These are phyloP conservation scores for Candida rishiriensis DNA, from an alignment of 805 yeast species.

Conservation along the genomic window DNA sequence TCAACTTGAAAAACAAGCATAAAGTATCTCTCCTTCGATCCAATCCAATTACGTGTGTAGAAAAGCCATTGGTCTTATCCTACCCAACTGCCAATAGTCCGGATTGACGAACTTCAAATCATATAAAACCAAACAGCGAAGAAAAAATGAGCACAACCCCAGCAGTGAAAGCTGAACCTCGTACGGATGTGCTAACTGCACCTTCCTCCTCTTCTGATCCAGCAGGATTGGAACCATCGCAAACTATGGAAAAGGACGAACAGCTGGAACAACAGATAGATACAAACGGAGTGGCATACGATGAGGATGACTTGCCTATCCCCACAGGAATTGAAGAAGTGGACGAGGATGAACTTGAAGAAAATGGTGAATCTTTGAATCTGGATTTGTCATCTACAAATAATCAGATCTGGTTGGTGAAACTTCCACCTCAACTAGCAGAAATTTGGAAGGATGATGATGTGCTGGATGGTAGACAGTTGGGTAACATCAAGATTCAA, in stretches of 20 bases:
- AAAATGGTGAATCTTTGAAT: slow-evolving; percentile 65
- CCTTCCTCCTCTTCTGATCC: too few species aligned
- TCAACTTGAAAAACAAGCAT: too few species aligned
- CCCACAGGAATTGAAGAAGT: slow-evolving; percentile 33
- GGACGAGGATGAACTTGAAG: slow-evolving; percentile 33
- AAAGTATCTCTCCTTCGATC: too few species aligned
- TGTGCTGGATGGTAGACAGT: slow-evolving; percentile 61
- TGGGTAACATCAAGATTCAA: slow-evolving; percentile 77
- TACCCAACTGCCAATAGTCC: too few species aligned
- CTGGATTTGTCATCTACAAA: slow-evolving; percentile 58
- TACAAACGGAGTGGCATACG: slow-evolving; percentile 19
- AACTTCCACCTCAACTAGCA: slow-evolving; percentile 83
- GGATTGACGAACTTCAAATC: too few species aligned
- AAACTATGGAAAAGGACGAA: background rate
- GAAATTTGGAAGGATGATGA: slow-evolving; percentile 71
- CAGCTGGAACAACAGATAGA: background rate
- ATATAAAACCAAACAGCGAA: too few species aligned
- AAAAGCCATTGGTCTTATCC: too few species aligned
- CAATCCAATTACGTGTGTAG: too few species aligned
- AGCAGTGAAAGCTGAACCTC: too few species aligned
- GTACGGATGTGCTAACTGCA: too few species aligned
- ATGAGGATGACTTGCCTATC: slow-evolving; percentile 29
- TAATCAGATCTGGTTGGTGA: slow-evolving; percentile 87
- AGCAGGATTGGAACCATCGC: background rate
- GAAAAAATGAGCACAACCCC: too few species aligned